Percentiles rank a stretch among this genome's conserved stretches.
Evolutionary conservation across 2,329 filamentous ascomycete genomes (phyloP).

Genomic region (Cladosporium sp.): DNA sequence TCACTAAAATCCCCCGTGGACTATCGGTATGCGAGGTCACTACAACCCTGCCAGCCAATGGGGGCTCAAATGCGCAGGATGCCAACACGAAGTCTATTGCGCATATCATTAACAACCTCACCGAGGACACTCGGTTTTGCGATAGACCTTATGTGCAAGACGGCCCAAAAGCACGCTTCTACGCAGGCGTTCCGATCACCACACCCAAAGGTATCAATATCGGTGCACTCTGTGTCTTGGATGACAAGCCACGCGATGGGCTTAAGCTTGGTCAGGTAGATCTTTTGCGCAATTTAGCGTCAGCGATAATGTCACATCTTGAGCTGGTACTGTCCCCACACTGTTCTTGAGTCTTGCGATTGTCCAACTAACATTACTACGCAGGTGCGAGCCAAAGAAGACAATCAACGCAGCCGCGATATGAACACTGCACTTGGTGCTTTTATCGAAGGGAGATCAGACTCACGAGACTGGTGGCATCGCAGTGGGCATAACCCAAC

Average conservation of each 20-base stretch:
- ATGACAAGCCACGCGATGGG: conserved; percentile 51
- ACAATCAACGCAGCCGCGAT: conserved; percentile 50
- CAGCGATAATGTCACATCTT: conserved; percentile 59
- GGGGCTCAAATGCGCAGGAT: conserved; percentile 18
- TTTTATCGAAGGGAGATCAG: conserved; percentile 31
- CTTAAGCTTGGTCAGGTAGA: conserved; percentile 46
- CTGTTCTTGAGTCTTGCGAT: background rate
- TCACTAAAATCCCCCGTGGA: conserved; percentile 25
- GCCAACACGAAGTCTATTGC: background rate
- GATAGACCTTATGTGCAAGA: conserved; percentile 26
- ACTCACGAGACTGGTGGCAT: conserved; percentile 11
- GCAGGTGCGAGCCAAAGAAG: conserved; percentile 43
- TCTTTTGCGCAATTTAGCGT: conserved; percentile 55
- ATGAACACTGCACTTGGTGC: conserved; percentile 53
- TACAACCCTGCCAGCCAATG: conserved; percentile 20
- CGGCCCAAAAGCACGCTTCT: conserved; percentile 40
- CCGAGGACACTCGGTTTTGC: conserved; percentile 25
- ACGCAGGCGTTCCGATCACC: conserved; percentile 58
- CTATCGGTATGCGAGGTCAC: conserved; percentile 31
- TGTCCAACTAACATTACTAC: background rate
- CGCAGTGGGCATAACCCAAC: background rate
- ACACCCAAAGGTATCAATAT: conserved; percentile 56
- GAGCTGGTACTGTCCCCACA: conserved; percentile 40
- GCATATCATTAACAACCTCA: conserved; percentile 29
- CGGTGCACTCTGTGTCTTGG: conserved; percentile 57